Evolutionary conservation across 1,284 basidiomycete species (phyloP), one percentile per base, ranked within the genome.

Genomic region (Fomitopsis palustris): DNA sequence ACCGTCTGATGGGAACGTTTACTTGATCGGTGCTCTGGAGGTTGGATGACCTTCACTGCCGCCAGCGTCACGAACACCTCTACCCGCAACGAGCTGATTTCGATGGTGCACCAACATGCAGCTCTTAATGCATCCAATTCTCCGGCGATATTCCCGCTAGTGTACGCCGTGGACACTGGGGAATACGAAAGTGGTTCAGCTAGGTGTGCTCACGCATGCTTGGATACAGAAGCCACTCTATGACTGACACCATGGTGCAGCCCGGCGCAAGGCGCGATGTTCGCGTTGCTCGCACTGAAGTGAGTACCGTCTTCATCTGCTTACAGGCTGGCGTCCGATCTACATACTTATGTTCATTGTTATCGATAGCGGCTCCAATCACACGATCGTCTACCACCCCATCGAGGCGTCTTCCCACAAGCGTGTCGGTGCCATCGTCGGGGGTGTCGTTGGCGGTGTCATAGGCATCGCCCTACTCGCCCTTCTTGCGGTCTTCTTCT

Each of bases 41-140:
- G 65, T 6, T 71, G 70, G 70, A 58, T 55, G 1, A 10, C 67
- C 41, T 68, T 71, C 54, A 63, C 70, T 2, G 65, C 69, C 1
- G 67, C 67, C 8, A 65, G 35, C 35, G 35, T 62, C 8, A 57
- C 61, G 10, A 66, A 69, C 53, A 31, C 55, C 8, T 53, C 51
- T 19, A 60, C 68, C 7, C 67, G 66, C 19, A 55, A 69, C 42
- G 21, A 45, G 9, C 41, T 72, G 8, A 62, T 72, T 12, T 23
- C 59, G 1, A 58, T 62, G 10, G 60, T 66, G 1, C 68, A 66
- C 67, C 47, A 51, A n/a, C 64, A 62, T 21, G 64, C 64, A 4
- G 58, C 64, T 23, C 61, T 47, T 49, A 71, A 70, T 52, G 35
- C 31, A 33, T 33, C 31, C 31, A 31, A 17, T 65, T 68, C 3